Conservation (phyloP, 2,329 filamentous ascomycete species). For the Colletotrichum abscissum region DNA sequence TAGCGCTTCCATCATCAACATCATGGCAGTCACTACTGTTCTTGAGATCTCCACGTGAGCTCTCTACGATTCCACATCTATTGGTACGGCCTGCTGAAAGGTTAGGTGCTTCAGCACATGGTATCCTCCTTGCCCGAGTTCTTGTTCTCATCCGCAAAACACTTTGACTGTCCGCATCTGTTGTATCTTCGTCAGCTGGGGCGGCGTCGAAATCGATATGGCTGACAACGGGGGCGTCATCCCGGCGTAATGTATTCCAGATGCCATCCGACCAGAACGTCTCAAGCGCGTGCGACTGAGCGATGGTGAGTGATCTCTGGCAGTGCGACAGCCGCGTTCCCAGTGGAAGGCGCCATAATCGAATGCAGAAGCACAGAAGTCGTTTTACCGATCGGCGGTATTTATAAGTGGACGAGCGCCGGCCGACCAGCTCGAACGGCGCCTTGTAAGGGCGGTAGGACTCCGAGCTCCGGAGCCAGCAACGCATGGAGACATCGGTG, state of each 20-base stretch:
- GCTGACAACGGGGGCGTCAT: neutral
- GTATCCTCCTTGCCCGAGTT: neutral
- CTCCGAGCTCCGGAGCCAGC: slow-evolving; percentile 2
- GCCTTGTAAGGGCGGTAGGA: slow-evolving; percentile 7
- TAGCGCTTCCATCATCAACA: neutral
- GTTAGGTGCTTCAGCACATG: neutral
- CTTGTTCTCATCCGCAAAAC: neutral
- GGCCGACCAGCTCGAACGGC: neutral
- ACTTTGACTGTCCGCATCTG: neutral
- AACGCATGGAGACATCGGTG: neutral
- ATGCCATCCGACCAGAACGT: neutral
- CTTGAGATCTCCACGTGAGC: neutral
- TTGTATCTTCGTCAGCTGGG: neutral
- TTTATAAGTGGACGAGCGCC: neutral
- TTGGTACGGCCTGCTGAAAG: neutral
- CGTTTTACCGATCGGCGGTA: neutral
- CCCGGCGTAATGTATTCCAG: neutral
- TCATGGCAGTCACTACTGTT: neutral
- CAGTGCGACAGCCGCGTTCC: neutral
- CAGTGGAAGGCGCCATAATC: neutral
- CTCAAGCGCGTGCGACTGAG: neutral
- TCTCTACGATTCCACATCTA: neutral
- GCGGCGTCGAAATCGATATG: neutral
- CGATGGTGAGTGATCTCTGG: neutral
- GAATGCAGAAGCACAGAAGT: neutral